These are phyloP conservation scores for Daucus carota DNA, from an alignment of 129 eudicot genomes.

Conservation along the genomic window DNA sequence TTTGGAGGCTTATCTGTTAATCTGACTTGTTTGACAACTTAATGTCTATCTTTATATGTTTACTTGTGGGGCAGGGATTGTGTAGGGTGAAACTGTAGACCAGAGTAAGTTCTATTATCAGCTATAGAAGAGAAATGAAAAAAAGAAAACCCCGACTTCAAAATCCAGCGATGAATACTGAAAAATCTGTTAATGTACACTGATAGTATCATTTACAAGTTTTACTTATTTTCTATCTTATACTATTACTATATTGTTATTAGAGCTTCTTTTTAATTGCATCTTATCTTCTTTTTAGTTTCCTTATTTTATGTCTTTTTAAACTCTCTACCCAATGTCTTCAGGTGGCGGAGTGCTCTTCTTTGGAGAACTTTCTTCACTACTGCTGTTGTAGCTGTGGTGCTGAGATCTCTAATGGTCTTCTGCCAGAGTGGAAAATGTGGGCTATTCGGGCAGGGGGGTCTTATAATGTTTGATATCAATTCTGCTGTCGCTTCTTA, in stretches of 20 bases:
- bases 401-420: conserved; percentile 65
- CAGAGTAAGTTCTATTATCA: neutral
- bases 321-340: conserved; percentile 1
- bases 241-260: neutral
- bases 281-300: neutral
- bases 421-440: conserved; percentile 69
- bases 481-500: conserved; percentile 48
- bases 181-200: neutral
- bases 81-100: neutral
- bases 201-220: neutral
- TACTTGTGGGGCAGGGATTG: neutral
- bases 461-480: conserved; percentile 89
- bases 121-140: conserved; percentile 1
- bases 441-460: conserved; percentile 93
- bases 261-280: neutral
- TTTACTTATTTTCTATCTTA: neutral
- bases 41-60: neutral
- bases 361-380: conserved; percentile 97
- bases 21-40: neutral
- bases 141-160: neutral
- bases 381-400: conserved; percentile 91
- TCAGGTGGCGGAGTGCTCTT: conserved; percentile 99
- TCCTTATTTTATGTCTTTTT: neutral
- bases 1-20: neutral
- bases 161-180: conserved; percentile 4